Evolutionary conservation across 2,329 filamentous ascomycete genomes (phyloP).

Genomic region (Aureobasidium zeae): DNA sequence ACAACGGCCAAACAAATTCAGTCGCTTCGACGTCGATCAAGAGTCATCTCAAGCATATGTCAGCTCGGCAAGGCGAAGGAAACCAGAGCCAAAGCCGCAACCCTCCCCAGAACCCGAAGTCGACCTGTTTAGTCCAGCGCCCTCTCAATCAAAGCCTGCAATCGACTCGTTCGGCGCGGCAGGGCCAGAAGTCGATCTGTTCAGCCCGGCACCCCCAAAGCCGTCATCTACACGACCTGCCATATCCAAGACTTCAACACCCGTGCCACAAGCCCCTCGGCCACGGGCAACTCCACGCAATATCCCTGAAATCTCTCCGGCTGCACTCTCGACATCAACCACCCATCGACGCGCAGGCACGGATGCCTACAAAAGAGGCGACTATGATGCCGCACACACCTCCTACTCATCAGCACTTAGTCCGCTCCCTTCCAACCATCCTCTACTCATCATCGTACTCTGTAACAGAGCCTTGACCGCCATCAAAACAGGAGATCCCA

Average conservation of each 20-base stretch:
- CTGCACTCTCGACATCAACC: slow-evolving; percentile 66
- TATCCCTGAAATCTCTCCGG: slow-evolving; percentile 58
- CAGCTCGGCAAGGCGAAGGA: slow-evolving; percentile 74
- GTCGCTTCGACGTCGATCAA: slow-evolving; percentile 65
- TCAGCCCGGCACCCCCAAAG: slow-evolving; percentile 23
- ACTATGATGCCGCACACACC: slow-evolving; percentile 77
- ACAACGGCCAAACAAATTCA: slow-evolving; percentile 49
- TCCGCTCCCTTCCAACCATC: slow-evolving; percentile 67
- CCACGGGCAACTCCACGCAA: slow-evolving; percentile 46
- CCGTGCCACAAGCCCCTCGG: slow-evolving; percentile 25
- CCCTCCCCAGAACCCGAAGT: slow-evolving; percentile 25
- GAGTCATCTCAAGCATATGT: slow-evolving; percentile 76
- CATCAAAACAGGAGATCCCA: slow-evolving; percentile 85
- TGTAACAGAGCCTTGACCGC: slow-evolving; percentile 86
- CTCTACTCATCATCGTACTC: slow-evolving; percentile 76
- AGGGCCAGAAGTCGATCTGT: slow-evolving; percentile 29
- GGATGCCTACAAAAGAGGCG: slow-evolving; percentile 85
- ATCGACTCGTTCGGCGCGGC: too few relatives aligned
- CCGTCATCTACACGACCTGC: slow-evolving; percentile 3
- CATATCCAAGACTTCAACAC: slow-evolving; percentile 22
- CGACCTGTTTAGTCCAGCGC: slow-evolving; percentile 28
- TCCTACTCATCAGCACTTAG: slow-evolving; percentile 71
- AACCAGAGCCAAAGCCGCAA: slow-evolving; percentile 41
- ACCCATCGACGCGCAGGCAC: slow-evolving; percentile 70
- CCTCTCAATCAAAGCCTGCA: slow-evolving; percentile 13